phyloP scores from a whole-genome alignment of 2,329 filamentous ascomycete genomes.

The Botrytis porri region DNA sequence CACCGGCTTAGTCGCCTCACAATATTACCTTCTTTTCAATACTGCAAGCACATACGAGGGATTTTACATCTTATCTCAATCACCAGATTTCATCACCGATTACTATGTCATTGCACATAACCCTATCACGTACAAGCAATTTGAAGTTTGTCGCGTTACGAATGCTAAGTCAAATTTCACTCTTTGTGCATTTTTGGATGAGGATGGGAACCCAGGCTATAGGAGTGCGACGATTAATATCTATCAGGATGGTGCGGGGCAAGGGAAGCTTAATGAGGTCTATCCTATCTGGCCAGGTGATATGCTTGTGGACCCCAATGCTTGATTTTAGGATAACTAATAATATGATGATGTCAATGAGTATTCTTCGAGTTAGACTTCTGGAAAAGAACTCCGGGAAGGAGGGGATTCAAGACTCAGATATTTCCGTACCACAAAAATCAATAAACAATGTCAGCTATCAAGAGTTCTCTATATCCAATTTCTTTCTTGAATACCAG shows the following conservation, averaged over 20 bases:
- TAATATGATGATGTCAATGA: not conserved
- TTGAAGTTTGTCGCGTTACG: not conserved
- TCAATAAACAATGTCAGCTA: not conserved
- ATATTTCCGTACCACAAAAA: too few species aligned
- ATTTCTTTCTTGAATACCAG: not conserved
- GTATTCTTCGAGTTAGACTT: not conserved
- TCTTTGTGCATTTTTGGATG: constrained; percentile 6
- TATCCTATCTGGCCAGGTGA: constrained; percentile 11
- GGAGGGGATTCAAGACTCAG: too few species aligned
- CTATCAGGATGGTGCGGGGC: not conserved
- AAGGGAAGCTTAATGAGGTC: not conserved
- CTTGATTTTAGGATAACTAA: not conserved
- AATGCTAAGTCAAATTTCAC: not conserved
- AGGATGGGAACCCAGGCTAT: not conserved
- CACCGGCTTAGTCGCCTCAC: not conserved
- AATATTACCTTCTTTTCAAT: not conserved
- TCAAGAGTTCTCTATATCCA: not conserved
- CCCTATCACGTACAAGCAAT: not conserved
- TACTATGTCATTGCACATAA: not conserved
- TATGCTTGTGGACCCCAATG: not conserved
- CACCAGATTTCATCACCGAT: not conserved
- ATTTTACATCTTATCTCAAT: not conserved
- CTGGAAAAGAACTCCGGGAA: too few species aligned
- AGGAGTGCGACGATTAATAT: not conserved
- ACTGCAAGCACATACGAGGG: not conserved